Evolutionary conservation across 1,284 basidiomycete genomes (phyloP).

Genomic region (Ceratobasidium sp.): DNA sequence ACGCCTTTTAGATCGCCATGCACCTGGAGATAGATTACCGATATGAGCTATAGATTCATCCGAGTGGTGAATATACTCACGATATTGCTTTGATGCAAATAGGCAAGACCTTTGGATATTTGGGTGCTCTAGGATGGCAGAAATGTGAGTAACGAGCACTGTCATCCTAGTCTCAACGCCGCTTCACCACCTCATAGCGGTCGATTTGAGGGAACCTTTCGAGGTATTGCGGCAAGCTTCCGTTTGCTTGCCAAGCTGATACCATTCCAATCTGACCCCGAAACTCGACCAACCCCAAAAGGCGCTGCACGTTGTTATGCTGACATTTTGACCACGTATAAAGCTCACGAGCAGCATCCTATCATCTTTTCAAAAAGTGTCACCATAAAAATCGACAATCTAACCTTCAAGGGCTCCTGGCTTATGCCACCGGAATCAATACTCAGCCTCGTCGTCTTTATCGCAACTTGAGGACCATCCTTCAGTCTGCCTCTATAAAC

Average conservation of each 20-base stretch:
- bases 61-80: no score
- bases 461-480: neutral
- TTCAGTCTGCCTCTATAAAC: neutral
- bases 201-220: neutral
- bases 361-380: neutral
- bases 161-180: no score
- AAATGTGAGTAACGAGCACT: neutral
- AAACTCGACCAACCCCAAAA: neutral
- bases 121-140: no score
- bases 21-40: no score
- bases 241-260: neutral
- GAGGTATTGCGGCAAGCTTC: neutral
- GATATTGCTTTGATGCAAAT: no score
- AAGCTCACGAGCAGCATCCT: neutral
- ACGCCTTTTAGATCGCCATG: conserved; percentile 24
- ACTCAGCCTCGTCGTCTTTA: neutral
- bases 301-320: neutral
- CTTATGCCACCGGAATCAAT: neutral
- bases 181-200: neutral
- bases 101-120: no score
- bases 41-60: no score
- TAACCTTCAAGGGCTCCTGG: neutral
- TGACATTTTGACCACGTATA: conserved; percentile 8
- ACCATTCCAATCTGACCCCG: neutral
- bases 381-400: neutral